phyloP scores from a whole-genome alignment of 768 basidiomycete species.

The Rhodotorula kratochvilovae region DNA sequence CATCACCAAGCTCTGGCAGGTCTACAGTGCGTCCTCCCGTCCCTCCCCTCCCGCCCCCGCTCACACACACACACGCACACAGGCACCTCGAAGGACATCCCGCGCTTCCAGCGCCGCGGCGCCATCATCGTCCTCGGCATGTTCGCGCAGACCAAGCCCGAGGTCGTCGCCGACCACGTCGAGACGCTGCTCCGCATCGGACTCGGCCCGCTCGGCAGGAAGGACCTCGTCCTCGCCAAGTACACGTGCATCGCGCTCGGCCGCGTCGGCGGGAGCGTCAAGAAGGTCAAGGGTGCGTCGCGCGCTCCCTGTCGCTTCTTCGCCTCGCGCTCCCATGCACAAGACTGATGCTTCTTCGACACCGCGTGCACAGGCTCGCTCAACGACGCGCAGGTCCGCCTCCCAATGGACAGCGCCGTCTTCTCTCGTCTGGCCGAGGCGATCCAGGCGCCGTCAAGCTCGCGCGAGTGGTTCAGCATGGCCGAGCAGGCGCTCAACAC shows the following conservation, averaged over 20 bases:
- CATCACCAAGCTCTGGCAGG: slow-evolving; percentile 87
- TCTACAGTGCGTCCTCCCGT: slow-evolving; percentile 66
- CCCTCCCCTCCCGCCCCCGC: neutral
- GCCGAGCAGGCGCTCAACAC: slow-evolving; percentile 97
- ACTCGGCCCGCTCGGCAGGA: slow-evolving; percentile 76
- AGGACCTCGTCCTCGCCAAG: slow-evolving; percentile 82
- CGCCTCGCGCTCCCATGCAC: neutral
- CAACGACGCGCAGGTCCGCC: slow-evolving; percentile 73
- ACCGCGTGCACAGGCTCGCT: slow-evolving; percentile 63
- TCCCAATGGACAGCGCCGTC: slow-evolving; percentile 79
- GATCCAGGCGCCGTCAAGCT: slow-evolving; percentile 72
- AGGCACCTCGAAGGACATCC: slow-evolving; percentile 73
- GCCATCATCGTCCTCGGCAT: slow-evolving; percentile 96
- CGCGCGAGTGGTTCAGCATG: slow-evolving; percentile 89
- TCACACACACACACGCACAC: neutral
- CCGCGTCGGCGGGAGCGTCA: slow-evolving; percentile 84
- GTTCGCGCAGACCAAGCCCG: slow-evolving; percentile 77
- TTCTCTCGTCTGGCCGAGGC: slow-evolving; percentile 76
- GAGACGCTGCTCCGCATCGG: slow-evolving; percentile 82
- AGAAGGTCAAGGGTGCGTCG: slow-evolving; percentile 84
- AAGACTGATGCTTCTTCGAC: neutral
- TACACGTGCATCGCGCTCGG: slow-evolving; percentile 93
- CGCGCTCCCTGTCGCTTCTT: too few species aligned
- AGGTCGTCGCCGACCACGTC: slow-evolving; percentile 72
- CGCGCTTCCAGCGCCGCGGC: slow-evolving; percentile 79